A percentile compares a stretch with the other conserved stretches of the same genome.
These are phyloP conservation scores for Rheum nobile DNA, from an alignment of 148 eudicot species.

Conservation along the genomic window DNA sequence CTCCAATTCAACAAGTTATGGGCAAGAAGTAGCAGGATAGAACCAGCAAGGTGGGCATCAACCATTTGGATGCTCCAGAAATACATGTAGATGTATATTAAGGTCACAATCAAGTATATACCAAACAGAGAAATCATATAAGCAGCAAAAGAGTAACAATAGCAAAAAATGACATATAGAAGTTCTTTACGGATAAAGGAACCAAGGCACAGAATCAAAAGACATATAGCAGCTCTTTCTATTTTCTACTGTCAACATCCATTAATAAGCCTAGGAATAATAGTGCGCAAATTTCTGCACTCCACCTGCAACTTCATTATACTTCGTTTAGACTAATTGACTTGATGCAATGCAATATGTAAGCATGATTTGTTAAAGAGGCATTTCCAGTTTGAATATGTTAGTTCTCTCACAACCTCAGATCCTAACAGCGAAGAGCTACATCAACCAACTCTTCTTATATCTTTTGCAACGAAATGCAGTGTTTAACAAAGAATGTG, in stretches of 20 bases:
- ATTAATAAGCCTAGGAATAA: background rate
- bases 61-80: background rate
- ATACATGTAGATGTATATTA: background rate
- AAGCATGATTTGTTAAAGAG: background rate
- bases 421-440: too few species aligned
- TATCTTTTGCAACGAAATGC: too few species aligned
- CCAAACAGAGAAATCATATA: background rate
- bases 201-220: background rate
- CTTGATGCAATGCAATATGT: background rate
- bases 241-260: background rate
- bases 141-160: background rate
- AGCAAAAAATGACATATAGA: too few species aligned
- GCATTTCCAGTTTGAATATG: background rate
- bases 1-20: background rate
- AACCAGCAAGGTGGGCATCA: background rate
- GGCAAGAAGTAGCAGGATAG: background rate
- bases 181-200: background rate
- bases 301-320: background rate
- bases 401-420: background rate
- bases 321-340: background rate
- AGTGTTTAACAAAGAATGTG: background rate
- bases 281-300: background rate
- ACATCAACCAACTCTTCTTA: too few species aligned
- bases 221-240: background rate
- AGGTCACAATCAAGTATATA: background rate